phyloP scores from a whole-genome alignment of 1,139 yeast species.

The Geotrichum cucujoidarum region DNA sequence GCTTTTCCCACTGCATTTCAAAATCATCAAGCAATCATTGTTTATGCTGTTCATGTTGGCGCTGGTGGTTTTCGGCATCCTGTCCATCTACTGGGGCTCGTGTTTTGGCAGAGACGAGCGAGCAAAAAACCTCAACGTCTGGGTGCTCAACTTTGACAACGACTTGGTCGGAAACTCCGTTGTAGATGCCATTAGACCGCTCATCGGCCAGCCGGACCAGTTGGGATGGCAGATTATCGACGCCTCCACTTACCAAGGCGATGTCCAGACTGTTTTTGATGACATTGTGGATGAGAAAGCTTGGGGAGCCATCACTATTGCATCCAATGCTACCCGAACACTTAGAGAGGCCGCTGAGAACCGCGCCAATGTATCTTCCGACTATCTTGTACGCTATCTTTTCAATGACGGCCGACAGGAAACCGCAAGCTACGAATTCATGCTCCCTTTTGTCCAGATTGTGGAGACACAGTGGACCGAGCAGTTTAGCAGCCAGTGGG shows the following conservation, averaged over 20 bases:
- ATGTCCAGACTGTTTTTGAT: conserved; percentile 5
- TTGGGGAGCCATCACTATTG: conserved; percentile 25
- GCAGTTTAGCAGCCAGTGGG: not conserved
- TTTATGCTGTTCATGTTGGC: conserved; percentile 10
- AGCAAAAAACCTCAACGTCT: conserved; percentile 41
- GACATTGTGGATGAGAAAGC: conserved; percentile 21
- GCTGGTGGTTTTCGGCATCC: conserved; percentile 29
- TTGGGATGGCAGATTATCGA: conserved; percentile 14
- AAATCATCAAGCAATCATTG: not conserved
- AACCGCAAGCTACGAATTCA: not conserved
- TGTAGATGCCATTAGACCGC: conserved; percentile 66
- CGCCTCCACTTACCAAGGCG: conserved; percentile 12
- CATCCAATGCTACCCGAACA: conserved; percentile 24
- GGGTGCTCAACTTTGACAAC: conserved; percentile 47
- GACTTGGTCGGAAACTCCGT: conserved; percentile 30
- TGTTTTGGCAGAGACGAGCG: conserved; percentile 43
- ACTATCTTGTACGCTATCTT: conserved; percentile 4
- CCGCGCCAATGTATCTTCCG: not conserved
- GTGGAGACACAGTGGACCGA: conserved; percentile 20
- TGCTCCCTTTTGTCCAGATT: conserved; percentile 20
- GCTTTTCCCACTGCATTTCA: not conserved
- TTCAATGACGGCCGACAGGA: conserved; percentile 14
- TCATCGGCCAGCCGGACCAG: not conserved
- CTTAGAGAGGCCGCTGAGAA: conserved; percentile 16
- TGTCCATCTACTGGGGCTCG: conserved; percentile 61